phyloP scores from a whole-genome alignment of 257 asterid species.

The Nemophila menziesii region DNA sequence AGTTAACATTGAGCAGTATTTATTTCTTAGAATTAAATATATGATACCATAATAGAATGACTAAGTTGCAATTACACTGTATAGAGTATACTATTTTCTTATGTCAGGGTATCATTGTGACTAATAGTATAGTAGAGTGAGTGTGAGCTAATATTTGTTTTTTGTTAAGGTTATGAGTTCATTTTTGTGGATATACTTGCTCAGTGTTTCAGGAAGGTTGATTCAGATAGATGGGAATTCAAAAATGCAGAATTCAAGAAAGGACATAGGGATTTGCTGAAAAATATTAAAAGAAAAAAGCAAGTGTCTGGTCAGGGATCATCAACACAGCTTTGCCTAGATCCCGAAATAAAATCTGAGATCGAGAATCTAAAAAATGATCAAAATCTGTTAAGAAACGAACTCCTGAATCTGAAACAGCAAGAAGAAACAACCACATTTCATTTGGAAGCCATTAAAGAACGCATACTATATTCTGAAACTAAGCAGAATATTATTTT shows the following conservation, averaged over 20 bases:
- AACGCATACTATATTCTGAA: constrained; percentile 37
- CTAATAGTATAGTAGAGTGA: no score
- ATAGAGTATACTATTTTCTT: no score
- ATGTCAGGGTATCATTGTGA: no score
- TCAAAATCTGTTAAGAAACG: constrained; percentile 25
- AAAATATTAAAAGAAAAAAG: constrained; percentile 64
- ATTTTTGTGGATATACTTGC: constrained; percentile 1
- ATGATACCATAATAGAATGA: no score
- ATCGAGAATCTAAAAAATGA: constrained; percentile 39
- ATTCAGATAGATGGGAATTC: constrained; percentile 84
- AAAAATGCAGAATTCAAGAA: constrained; percentile 57
- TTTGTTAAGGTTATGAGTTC: not conserved
- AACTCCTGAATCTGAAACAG: constrained; percentile 43
- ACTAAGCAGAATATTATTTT: constrained; percentile 38
- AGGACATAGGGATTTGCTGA: constrained; percentile 72
- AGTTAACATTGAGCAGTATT: no score
- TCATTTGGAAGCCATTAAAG: constrained; percentile 29
- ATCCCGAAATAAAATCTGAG: constrained; percentile 31
- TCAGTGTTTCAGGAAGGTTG: constrained; percentile 78
- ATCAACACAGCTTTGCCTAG: constrained; percentile 22
- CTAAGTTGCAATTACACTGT: no score
- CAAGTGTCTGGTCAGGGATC: constrained; percentile 25
- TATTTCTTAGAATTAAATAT: no score
- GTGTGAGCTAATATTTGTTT: no score
- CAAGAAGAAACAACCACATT: constrained; percentile 39